These are phyloP conservation scores for Nigrospora sphaerica DNA, from an alignment of 2,329 filamentous ascomycete genomes.

Conservation along the genomic window DNA sequence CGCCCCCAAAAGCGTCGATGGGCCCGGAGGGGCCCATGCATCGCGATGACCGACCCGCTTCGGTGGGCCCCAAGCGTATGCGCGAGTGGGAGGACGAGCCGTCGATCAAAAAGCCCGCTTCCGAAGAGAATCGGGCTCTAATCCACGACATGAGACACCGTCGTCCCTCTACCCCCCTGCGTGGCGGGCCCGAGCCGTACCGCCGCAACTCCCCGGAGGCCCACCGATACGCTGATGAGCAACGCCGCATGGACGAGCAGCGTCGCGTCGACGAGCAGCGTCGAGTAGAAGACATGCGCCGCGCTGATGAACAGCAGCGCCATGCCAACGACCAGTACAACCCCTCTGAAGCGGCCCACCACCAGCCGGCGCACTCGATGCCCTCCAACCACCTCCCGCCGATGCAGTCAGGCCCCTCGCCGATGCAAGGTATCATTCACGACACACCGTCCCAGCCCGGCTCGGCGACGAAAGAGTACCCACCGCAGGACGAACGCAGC, in stretches of 20 bases:
- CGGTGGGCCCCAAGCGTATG: conserved; percentile 73
- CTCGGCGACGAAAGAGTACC: conserved; percentile 43
- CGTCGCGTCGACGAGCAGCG: conserved; percentile 46
- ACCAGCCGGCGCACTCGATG: conserved; percentile 59
- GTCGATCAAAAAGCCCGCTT: conserved; percentile 75
- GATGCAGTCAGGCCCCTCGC: conserved; percentile 53
- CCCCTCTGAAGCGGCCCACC: conserved; percentile 87
- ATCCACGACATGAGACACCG: conserved; percentile 79
- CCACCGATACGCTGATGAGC: conserved; percentile 54
- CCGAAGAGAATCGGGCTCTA: conserved; percentile 79
- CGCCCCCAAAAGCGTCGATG: conserved; percentile 42
- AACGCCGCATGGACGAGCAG: conserved; percentile 51
- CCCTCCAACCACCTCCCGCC: conserved; percentile 50
- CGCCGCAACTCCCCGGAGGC: conserved; percentile 73
- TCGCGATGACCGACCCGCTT: conserved; percentile 67
- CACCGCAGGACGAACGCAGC: conserved; percentile 48
- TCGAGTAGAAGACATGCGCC: conserved; percentile 46
- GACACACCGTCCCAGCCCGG: conserved; percentile 39
- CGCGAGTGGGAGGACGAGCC: conserved; percentile 90
- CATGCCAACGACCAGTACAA: conserved; percentile 76
- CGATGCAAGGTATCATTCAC: conserved; percentile 45
- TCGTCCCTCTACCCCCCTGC: conserved; percentile 67
- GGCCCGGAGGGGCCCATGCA: conserved; percentile 62
- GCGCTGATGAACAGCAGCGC: conserved; percentile 55
- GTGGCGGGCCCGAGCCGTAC: conserved; percentile 43